Conservation (phyloP, 345 rosid genomes). For the Linum tenue region DNA sequence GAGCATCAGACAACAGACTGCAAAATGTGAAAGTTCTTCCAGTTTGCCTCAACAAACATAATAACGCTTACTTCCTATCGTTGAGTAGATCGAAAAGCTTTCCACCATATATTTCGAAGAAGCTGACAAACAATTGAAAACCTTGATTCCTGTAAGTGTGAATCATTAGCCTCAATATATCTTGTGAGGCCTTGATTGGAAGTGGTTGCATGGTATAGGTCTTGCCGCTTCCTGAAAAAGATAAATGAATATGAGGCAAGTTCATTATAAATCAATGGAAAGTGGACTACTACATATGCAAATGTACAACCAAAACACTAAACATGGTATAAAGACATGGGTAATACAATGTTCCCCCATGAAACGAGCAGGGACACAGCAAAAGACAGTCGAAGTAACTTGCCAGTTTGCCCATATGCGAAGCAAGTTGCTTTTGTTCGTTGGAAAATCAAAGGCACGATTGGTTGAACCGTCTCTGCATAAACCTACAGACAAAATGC, state of each 20-base stretch:
- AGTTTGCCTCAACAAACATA: background rate
- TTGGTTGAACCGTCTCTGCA: conserved; percentile 46
- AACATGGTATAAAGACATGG: no score
- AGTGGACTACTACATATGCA: no score
- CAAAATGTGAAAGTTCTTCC: background rate
- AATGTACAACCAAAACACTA: no score
- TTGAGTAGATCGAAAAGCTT: conserved; percentile 60
- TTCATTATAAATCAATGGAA: no score
- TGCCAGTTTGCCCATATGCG: conserved; percentile 57
- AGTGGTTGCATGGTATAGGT: conserved; percentile 64
- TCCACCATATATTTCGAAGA: conserved; percentile 66
- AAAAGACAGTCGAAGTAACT: conserved; percentile 4
- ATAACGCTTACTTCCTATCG: conserved; percentile 48
- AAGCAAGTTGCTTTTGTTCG: conserved; percentile 57
- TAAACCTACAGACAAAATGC: conserved; percentile 27
- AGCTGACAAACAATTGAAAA: conserved; percentile 52
- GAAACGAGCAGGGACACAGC: no score
- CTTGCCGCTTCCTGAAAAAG: conserved; percentile 51
- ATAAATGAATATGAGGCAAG: no score
- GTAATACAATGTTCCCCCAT: no score
- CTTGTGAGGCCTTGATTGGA: conserved; percentile 58
- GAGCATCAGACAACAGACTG: conserved; percentile 7
- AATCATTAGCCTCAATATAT: conserved; percentile 43
- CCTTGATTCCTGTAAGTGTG: conserved; percentile 40
- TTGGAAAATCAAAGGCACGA: conserved; percentile 46